Conservation (phyloP, 2,329 filamentous ascomycete species). For the Penicillium sp. region DNA sequence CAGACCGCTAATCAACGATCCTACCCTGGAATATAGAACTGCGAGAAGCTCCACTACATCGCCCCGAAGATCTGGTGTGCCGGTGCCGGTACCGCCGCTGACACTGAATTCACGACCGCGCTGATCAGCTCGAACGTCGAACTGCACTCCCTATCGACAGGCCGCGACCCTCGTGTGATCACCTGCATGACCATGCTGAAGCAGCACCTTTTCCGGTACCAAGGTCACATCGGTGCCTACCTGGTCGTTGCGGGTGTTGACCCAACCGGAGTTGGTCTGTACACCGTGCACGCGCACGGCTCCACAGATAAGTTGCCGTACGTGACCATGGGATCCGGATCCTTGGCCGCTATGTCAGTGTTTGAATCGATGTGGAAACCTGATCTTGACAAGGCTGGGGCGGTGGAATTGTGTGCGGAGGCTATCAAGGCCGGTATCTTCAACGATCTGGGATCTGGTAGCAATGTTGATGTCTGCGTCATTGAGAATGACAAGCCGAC, state of each 20-base stretch:
- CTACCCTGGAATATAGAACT: slow-evolving; percentile 64
- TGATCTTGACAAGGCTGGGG: slow-evolving; percentile 71
- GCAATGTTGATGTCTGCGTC: slow-evolving; percentile 94
- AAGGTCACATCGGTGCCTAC: slow-evolving; percentile 96
- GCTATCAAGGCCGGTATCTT: slow-evolving; percentile 97
- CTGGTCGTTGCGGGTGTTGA: slow-evolving; percentile 96
- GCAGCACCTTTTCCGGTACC: slow-evolving; percentile 98
- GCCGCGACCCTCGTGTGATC: slow-evolving; percentile 93
- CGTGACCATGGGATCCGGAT: slow-evolving; percentile 98
- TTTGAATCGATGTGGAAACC: slow-evolving; percentile 96
- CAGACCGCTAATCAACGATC: background rate
- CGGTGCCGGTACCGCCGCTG: slow-evolving; percentile 93
- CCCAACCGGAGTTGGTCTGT: slow-evolving; percentile 90
- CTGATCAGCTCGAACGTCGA: slow-evolving; percentile 98
- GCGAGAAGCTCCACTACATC: slow-evolving; percentile 99
- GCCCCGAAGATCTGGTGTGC: slow-evolving; percentile 99
- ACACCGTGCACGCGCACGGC: slow-evolving; percentile 97
- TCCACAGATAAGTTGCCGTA: slow-evolving; percentile 98
- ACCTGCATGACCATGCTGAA: slow-evolving; percentile 99
- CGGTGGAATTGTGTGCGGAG: slow-evolving; percentile 77
- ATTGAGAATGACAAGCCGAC: slow-evolving; percentile 96
- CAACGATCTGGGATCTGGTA: slow-evolving; percentile 95
- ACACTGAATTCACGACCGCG: slow-evolving; percentile 98
- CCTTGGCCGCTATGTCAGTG: slow-evolving; percentile 93
- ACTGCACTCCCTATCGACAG: slow-evolving; percentile 92